phyloP scores from a whole-genome alignment of 352 stramenopile genomes.

The Pythium apleroticum region DNA sequence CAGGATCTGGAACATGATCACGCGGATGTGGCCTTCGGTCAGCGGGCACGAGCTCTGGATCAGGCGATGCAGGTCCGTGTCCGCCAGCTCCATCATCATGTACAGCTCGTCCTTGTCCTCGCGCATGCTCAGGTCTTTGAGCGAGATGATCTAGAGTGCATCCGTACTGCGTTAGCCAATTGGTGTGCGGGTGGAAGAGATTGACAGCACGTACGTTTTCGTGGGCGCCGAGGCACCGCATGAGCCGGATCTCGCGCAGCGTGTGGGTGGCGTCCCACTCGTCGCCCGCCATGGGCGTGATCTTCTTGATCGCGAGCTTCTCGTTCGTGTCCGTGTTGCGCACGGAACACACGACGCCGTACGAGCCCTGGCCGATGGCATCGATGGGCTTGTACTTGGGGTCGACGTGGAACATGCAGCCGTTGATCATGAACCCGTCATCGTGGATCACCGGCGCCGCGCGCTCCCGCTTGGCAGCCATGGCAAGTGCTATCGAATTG shows the following conservation, averaged over 20 bases:
- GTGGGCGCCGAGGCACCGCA: slow-evolving; percentile 88
- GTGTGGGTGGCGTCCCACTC: slow-evolving; percentile 90
- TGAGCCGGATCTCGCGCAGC: slow-evolving; percentile 88
- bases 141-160: slow-evolving; percentile 75
- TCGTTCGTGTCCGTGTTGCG: slow-evolving; percentile 73
- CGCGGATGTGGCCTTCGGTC: slow-evolving; percentile 75
- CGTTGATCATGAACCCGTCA: slow-evolving; percentile 84
- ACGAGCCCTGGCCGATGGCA: slow-evolving; percentile 92
- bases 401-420: slow-evolving; percentile 79
- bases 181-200: too few species aligned
- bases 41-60: slow-evolving; percentile 89
- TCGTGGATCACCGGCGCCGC: slow-evolving; percentile 57
- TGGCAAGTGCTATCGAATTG: too few species aligned
- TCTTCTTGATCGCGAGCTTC: slow-evolving; percentile 93
- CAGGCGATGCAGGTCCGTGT: slow-evolving; percentile 91
- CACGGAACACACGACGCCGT: slow-evolving; percentile 92
- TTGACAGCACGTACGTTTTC: slow-evolving; percentile 68
- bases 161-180: too few species aligned
- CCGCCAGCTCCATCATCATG: slow-evolving; percentile 95
- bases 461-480: slow-evolving; percentile 57
- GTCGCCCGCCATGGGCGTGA: slow-evolving; percentile 89
- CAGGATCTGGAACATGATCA: slow-evolving; percentile 87
- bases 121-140: slow-evolving; percentile 90
- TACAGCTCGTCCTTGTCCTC: slow-evolving; percentile 94
- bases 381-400: slow-evolving; percentile 82